A percentile compares a stretch with the other conserved stretches of the same genome.
Conservation (phyloP, 306 rosid genomes). For the Malus sieversii region DNA sequence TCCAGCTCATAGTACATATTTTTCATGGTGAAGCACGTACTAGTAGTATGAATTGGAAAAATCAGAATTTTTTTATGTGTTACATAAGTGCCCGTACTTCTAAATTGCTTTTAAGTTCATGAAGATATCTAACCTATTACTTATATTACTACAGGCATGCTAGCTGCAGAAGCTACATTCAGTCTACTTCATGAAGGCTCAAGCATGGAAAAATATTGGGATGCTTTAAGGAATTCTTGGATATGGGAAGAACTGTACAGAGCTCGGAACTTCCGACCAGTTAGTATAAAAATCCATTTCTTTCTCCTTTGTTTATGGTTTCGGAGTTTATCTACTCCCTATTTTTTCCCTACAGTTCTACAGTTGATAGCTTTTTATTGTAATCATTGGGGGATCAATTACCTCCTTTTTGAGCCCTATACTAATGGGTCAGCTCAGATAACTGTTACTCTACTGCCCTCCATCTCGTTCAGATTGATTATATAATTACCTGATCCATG, state of each 20-base stretch:
- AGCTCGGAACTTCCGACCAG: conserved; percentile 79
- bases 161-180: conserved; percentile 86
- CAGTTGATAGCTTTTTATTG: neutral
- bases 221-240: conserved; percentile 71
- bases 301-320: conserved; percentile 3
- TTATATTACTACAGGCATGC: conserved; percentile 57
- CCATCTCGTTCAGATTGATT: neutral
- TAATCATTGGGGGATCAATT: neutral
- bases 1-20: neutral
- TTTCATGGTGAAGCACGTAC: neutral
- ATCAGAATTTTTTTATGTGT: neutral
- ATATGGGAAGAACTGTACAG: conserved; percentile 83
- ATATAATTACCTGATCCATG: neutral
- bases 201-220: conserved; percentile 72
- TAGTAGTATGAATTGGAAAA: neutral
- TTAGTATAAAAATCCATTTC: conserved; percentile 31
- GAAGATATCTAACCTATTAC: neutral
- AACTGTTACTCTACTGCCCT: neutral
- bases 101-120: conserved; percentile 1
- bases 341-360: conserved; percentile 1
- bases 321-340: neutral
- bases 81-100: neutral
- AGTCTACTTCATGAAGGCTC: conserved; percentile 47
- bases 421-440: neutral
- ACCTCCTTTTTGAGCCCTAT: neutral